These are phyloP conservation scores for Rhizomucor pusillus DNA, from an alignment of 371 early-diverging fungal genomes.

Conservation along the genomic window DNA sequence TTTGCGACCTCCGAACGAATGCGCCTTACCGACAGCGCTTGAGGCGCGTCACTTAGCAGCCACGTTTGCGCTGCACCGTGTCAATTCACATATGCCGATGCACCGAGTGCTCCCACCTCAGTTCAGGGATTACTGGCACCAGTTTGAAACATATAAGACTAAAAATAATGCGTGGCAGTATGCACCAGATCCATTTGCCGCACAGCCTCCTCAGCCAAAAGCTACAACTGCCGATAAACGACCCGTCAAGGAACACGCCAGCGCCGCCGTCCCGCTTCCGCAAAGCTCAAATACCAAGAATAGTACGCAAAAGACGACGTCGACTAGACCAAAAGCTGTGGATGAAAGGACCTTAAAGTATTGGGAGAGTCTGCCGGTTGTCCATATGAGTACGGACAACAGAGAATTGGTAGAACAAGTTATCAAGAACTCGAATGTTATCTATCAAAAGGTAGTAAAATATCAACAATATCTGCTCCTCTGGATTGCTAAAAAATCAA, in stretches of 20 bases:
- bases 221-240: conserved; percentile 13
- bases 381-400: conserved; percentile 66
- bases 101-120: conserved; percentile 74
- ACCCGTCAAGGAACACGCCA: conserved; percentile 29
- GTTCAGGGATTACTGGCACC: conserved; percentile 72
- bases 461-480: background rate
- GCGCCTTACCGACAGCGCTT: conserved; percentile 49
- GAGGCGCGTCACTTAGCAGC: conserved; percentile 82
- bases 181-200: conserved; percentile 75
- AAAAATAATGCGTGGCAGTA: conserved; percentile 58
- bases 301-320: conserved; percentile 16
- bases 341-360: conserved; percentile 46
- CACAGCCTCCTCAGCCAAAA: conserved; percentile 28
- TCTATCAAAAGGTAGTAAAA: conserved; percentile 27
- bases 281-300: no score
- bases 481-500: background rate
- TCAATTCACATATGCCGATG: conserved; percentile 71
- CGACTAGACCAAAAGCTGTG: conserved; percentile 21
- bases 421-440: conserved; percentile 39
- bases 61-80: conserved; percentile 80
- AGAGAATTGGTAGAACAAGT: conserved; percentile 64
- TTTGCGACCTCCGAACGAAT: conserved; percentile 36
- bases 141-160: conserved; percentile 54
- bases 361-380: conserved; percentile 72
- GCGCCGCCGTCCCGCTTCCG: conserved; percentile 39